Conservation (phyloP, 805 yeast genomes). For the Cyberlindnera xishuangbannaensis region DNA sequence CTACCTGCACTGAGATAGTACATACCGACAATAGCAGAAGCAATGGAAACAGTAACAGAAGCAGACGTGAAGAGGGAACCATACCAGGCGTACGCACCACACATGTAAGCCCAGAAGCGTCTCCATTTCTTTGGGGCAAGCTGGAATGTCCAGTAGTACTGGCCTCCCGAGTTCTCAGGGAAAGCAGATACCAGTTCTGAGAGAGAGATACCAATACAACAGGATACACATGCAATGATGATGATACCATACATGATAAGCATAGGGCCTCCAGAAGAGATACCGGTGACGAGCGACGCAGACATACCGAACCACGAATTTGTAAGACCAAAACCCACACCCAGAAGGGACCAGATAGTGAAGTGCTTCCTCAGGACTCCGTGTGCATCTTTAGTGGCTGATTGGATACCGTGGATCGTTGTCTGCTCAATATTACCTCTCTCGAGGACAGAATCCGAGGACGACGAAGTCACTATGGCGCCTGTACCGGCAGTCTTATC, state of each 20-base stretch:
- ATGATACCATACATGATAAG: slow-evolving; percentile 51
- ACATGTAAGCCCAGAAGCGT: slow-evolving; percentile 41
- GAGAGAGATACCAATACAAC: slow-evolving; percentile 43
- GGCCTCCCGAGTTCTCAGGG: slow-evolving; percentile 53
- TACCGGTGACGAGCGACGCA: slow-evolving; percentile 49
- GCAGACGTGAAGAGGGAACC: slow-evolving; percentile 60
- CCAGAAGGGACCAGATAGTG: slow-evolving; percentile 42
- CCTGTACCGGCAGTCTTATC: slow-evolving; percentile 2
- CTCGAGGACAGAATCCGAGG: slow-evolving; percentile 1
- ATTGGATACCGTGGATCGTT: slow-evolving; percentile 5
- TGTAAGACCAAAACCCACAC: slow-evolving; percentile 56
- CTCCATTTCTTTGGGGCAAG: slow-evolving; percentile 39
- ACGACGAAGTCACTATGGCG: slow-evolving; percentile 1
- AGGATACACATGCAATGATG: slow-evolving; percentile 41
- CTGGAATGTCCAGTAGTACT: slow-evolving; percentile 52
- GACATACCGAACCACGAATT: slow-evolving; percentile 60
- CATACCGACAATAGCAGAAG: slow-evolving; percentile 48
- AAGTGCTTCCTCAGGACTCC: slow-evolving; percentile 27
- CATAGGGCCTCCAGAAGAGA: slow-evolving; percentile 54
- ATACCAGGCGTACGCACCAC: slow-evolving; percentile 59
- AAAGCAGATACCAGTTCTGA: slow-evolving; percentile 49
- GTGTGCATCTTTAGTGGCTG: slow-evolving; percentile 7
- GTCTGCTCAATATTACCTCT: slow-evolving; percentile 13
- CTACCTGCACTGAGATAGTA: slow-evolving; percentile 30
- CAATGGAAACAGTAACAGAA: slow-evolving; percentile 50